phyloP scores from a whole-genome alignment of 257 asterid species.

The Schizonepeta tenuifolia region DNA sequence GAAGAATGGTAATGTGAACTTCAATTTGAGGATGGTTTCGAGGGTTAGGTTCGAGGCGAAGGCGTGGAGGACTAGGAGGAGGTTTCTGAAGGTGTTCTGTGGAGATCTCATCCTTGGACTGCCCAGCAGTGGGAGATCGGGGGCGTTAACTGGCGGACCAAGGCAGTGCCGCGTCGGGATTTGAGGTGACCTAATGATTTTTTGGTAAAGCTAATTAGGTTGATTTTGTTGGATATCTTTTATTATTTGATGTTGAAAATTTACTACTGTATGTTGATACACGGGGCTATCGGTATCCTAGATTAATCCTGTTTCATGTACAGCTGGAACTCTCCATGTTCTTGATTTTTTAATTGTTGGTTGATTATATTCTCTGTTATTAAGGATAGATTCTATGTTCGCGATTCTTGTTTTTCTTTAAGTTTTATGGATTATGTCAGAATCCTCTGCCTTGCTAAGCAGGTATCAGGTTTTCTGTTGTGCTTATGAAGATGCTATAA shows the following conservation, averaged over 20 bases:
- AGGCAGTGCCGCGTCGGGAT: slow-evolving; percentile 76
- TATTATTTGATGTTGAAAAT: slow-evolving; percentile 36
- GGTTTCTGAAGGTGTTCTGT: slow-evolving; percentile 73
- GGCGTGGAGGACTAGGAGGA: slow-evolving; percentile 74
- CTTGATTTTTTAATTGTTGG: slow-evolving; percentile 31
- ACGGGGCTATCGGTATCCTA: slow-evolving; percentile 32
- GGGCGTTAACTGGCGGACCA: slow-evolving; percentile 61
- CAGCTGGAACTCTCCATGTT: slow-evolving; percentile 26
- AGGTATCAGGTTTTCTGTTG: neutral
- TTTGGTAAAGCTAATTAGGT: slow-evolving; percentile 24
- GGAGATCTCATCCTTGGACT: slow-evolving; percentile 59
- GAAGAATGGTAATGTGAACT: slow-evolving; percentile 44
- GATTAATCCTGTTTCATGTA: slow-evolving; percentile 32
- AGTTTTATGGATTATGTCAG: neutral
- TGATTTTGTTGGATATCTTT: slow-evolving; percentile 33
- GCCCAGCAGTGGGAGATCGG: slow-evolving; percentile 45
- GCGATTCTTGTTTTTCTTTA: neutral
- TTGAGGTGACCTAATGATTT: slow-evolving; percentile 45
- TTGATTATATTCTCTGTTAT: slow-evolving; percentile 12
- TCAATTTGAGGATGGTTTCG: slow-evolving; percentile 70
- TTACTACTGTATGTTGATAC: slow-evolving; percentile 30
- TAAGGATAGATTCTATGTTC: no score
- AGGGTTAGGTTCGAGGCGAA: slow-evolving; percentile 70
- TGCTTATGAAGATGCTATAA: neutral
- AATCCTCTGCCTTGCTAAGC: no score